Evolutionary conservation across 192 early-diverging fungal genomes (phyloP).

Genomic region (Podila epicladia): DNA sequence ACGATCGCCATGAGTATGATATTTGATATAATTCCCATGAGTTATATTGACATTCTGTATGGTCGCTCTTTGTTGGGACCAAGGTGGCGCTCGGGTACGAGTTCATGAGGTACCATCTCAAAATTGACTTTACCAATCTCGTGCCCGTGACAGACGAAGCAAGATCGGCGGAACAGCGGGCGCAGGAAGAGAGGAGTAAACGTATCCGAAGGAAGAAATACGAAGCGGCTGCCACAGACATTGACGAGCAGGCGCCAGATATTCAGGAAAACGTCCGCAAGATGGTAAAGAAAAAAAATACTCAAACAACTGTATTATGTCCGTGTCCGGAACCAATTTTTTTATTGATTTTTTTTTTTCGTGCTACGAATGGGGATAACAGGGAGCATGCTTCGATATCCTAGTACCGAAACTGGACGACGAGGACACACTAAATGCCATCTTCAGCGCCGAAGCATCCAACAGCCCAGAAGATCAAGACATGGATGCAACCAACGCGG

Average conservation of each 20-base stretch:
- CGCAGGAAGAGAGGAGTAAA: constrained; percentile 44
- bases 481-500: constrained; percentile 3
- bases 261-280: constrained; percentile 54
- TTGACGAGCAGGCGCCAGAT: constrained; percentile 48
- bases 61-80: background rate
- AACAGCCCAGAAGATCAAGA: background rate
- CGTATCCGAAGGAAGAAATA: constrained; percentile 45
- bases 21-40: background rate
- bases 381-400: constrained; percentile 61
- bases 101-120: constrained; percentile 58
- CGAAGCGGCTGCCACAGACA: constrained; percentile 49
- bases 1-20: background rate
- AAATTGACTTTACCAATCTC: constrained; percentile 45
- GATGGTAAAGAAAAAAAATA: constrained; percentile 42
- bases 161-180: constrained; percentile 30
- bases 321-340: too few relatives aligned
- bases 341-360: background rate
- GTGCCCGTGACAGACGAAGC: constrained; percentile 44
- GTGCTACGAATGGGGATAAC: background rate
- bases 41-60: too few relatives aligned
- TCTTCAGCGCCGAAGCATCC: constrained; percentile 31
- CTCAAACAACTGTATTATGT: background rate
- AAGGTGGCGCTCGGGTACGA: constrained; percentile 64
- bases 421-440: constrained; percentile 29
- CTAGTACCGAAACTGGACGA: constrained; percentile 58